Conservation (phyloP, 441 rosid species). For the Syzygium malaccense region DNA sequence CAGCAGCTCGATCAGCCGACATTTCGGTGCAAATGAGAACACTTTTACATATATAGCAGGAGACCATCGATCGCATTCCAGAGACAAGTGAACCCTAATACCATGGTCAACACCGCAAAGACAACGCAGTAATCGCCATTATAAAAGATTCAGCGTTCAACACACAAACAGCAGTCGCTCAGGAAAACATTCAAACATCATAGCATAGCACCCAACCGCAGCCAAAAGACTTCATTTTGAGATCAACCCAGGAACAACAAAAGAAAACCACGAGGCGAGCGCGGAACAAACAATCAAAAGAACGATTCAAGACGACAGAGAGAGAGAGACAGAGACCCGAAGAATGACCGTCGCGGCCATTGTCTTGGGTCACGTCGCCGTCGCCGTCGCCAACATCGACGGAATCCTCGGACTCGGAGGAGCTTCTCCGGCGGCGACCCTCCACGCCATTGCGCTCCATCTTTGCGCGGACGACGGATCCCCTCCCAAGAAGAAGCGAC, state of each 20-base stretch:
- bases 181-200: neutral
- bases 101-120: neutral
- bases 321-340: conserved; percentile 15
- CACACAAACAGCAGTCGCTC: neutral
- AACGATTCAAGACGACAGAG: neutral
- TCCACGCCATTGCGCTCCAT: conserved; percentile 1
- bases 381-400: conserved; percentile 12
- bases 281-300: neutral
- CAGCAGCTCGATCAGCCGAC: neutral
- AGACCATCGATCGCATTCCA: neutral
- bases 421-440: conserved; percentile 4
- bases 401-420: conserved; percentile 9
- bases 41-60: neutral
- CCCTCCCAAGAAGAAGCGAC: neutral
- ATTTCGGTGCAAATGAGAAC: neutral
- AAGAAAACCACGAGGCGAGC: neutral
- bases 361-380: neutral
- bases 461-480: neutral
- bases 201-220: neutral
- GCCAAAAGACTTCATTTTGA: neutral
- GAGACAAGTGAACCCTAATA: neutral
- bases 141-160: neutral
- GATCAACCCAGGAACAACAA: neutral
- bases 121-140: neutral
- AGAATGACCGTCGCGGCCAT: conserved; percentile 11